phyloP scores from a whole-genome alignment of 441 rosid species.

The Aleurites moluccanus region DNA sequence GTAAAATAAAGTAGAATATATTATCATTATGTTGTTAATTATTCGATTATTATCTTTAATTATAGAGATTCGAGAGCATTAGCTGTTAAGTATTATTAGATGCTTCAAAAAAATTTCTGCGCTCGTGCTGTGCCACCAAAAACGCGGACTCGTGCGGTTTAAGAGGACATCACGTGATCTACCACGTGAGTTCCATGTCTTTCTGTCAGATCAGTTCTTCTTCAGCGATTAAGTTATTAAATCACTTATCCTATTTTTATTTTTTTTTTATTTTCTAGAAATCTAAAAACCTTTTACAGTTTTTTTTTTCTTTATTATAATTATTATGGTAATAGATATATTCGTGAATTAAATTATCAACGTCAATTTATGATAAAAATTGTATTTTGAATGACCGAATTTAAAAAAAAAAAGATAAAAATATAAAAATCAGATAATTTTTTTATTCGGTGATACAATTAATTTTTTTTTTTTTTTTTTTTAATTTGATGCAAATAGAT shows the following conservation, averaged over 20 bases:
- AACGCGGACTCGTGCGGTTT: constrained; percentile 16
- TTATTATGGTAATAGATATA: too few species aligned
- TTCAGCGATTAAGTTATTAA: background rate
- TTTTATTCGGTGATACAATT: too few species aligned
- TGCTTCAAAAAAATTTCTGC: background rate
- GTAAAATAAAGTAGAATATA: background rate
- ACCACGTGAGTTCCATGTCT: background rate
- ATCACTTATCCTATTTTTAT: background rate
- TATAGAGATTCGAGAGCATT: constrained; percentile 26
- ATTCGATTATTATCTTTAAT: constrained; percentile 18
- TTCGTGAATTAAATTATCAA: too few species aligned
- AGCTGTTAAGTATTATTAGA: constrained; percentile 7
- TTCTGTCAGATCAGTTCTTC: background rate
- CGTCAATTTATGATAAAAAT: too few species aligned
- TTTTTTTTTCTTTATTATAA: background rate
- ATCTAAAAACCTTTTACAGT: background rate
- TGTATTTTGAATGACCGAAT: too few species aligned
- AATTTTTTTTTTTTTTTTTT: too few species aligned
- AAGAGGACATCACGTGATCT: constrained; percentile 17
- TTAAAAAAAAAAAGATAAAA: too few species aligned
- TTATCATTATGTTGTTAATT: constrained; percentile 1
- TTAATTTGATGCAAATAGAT: too few species aligned
- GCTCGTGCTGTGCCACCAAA: constrained; percentile 8
- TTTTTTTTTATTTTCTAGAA: background rate
- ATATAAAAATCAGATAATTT: too few species aligned